Percentiles rank a stretch among this genome's conserved stretches.
Conservation (phyloP, 2,329 filamentous ascomycete genomes). For the Aspergillus ochraceoroseus region DNA sequence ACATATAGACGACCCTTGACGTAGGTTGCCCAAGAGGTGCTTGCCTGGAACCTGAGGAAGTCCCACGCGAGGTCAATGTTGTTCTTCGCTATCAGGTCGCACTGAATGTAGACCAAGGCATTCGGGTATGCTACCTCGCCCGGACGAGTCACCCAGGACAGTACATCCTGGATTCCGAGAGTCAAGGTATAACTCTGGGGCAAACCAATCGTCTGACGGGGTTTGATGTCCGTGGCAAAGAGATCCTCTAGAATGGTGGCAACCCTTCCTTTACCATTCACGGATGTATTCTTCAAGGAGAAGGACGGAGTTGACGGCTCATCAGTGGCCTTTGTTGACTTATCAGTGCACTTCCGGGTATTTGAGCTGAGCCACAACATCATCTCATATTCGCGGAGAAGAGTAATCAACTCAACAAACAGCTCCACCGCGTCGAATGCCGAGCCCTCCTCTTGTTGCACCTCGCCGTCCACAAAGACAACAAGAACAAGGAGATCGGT, state of each 20-base stretch:
- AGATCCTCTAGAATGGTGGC: slow-evolving; percentile 44
- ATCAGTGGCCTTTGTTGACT: slow-evolving; percentile 15
- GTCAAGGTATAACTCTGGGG: slow-evolving; percentile 44
- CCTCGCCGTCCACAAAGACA: slow-evolving; percentile 79
- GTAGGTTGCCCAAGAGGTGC: slow-evolving; percentile 62
- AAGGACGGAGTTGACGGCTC: slow-evolving; percentile 27
- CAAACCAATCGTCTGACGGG: slow-evolving; percentile 37
- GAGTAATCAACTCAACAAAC: slow-evolving; percentile 63
- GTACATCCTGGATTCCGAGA: slow-evolving; percentile 42
- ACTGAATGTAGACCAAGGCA: slow-evolving; percentile 62
- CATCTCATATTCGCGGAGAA: slow-evolving; percentile 68
- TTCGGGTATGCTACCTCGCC: slow-evolving; percentile 54
- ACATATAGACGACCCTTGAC: slow-evolving; percentile 77
- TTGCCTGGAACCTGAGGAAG: slow-evolving; percentile 61
- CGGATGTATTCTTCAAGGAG: slow-evolving; percentile 25
- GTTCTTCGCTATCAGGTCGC: slow-evolving; percentile 63
- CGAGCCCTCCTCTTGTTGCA: slow-evolving; percentile 66
- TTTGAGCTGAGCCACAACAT: slow-evolving; percentile 57
- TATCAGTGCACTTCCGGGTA: slow-evolving; percentile 34
- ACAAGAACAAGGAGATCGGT: slow-evolving; percentile 78
- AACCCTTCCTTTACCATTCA: slow-evolving; percentile 24
- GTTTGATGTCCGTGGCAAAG: slow-evolving; percentile 43
- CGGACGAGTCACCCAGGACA: slow-evolving; percentile 48
- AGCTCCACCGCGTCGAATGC: slow-evolving; percentile 57
- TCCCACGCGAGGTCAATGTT: slow-evolving; percentile 61